Evolutionary conservation across 1,284 basidiomycete genomes (phyloP).

Genomic region (Gastroboletus turbinatus): DNA sequence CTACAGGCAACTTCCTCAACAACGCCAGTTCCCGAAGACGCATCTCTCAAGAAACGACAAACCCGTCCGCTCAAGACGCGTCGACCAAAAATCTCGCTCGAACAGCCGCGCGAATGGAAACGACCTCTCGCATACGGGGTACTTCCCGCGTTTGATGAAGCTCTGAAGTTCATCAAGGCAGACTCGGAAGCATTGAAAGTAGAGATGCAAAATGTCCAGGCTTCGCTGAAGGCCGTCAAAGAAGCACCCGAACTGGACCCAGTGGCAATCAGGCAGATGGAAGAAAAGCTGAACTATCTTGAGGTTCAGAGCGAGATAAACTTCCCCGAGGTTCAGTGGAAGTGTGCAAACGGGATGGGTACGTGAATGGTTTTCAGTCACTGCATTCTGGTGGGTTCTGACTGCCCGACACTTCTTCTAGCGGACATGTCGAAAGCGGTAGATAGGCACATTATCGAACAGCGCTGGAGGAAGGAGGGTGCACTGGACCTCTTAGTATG

Average conservation of each 20-base stretch:
- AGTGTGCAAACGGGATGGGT: constrained; percentile 76
- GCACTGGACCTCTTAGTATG: constrained; percentile 79
- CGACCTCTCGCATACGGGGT: constrained; percentile 65
- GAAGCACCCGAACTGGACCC: constrained; percentile 36
- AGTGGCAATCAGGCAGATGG: constrained; percentile 39
- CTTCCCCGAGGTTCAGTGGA: constrained; percentile 76
- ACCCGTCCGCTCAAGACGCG: constrained; percentile 25
- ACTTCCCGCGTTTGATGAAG: constrained; percentile 82
- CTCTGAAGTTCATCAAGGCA: constrained; percentile 61
- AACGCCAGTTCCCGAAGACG: neutral
- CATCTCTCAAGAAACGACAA: constrained; percentile 2
- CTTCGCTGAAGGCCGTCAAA: constrained; percentile 34
- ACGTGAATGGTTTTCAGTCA: constrained; percentile 29
- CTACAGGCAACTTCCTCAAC: constrained; percentile 5
- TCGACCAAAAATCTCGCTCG: constrained; percentile 51
- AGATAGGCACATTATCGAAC: constrained; percentile 80
- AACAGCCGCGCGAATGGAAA: constrained; percentile 60
- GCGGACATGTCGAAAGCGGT: constrained; percentile 66
- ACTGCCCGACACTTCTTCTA: constrained; percentile 27
- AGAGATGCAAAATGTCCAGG: constrained; percentile 46
- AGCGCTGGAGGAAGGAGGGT: constrained; percentile 84
- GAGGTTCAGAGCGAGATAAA: constrained; percentile 73
- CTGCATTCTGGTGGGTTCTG: neutral
- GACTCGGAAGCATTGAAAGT: constrained; percentile 46
- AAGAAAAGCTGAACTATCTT: constrained; percentile 48